Percentiles rank a stretch among this genome's conserved stretches.
These are phyloP conservation scores for Spathaspora boniae DNA, from an alignment of 805 yeast genomes.

Conservation along the genomic window DNA sequence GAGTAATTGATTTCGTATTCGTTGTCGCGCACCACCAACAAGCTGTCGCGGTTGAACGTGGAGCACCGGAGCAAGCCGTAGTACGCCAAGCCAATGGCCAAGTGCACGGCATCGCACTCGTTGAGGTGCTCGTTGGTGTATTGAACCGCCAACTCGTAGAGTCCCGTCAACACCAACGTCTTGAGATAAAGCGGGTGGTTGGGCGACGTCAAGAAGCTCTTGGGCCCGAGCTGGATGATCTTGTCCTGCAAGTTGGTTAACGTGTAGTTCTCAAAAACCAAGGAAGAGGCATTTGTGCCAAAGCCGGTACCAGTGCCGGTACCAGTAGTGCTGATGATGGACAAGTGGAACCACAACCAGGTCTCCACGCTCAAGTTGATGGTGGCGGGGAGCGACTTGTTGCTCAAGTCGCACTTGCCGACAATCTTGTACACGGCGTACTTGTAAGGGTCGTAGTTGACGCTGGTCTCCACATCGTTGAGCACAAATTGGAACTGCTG, in stretches of 20 bases:
- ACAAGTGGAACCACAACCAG: slow-evolving; percentile 94
- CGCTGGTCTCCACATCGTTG: slow-evolving; percentile 30
- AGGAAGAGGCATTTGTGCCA: slow-evolving; percentile 42
- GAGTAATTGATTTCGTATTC: slow-evolving; percentile 48
- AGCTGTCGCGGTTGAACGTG: slow-evolving; percentile 34
- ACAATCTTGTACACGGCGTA: slow-evolving; percentile 86
- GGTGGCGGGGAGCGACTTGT: slow-evolving; percentile 62
- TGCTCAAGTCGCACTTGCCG: slow-evolving; percentile 80
- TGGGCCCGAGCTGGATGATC: slow-evolving; percentile 68
- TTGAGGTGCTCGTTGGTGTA: slow-evolving; percentile 54
- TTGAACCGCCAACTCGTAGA: slow-evolving; percentile 76
- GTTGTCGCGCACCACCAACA: slow-evolving; percentile 29
- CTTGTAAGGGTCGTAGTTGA: slow-evolving; percentile 78
- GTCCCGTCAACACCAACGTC: slow-evolving; percentile 68
- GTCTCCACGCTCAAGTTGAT: slow-evolving; percentile 82
- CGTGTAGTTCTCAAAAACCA: slow-evolving; percentile 67
- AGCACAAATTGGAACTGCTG: slow-evolving; percentile 68
- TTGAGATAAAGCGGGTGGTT: slow-evolving; percentile 72
- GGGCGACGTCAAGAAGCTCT: slow-evolving; percentile 55
- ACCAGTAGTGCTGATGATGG: slow-evolving; percentile 57
- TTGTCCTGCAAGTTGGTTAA: slow-evolving; percentile 70
- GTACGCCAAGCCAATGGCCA: slow-evolving; percentile 76
- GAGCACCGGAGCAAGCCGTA: slow-evolving; percentile 56
- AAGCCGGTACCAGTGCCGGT: no score
- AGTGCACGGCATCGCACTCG: slow-evolving; percentile 86